phyloP scores from a whole-genome alignment of 371 early-diverging fungal genomes.

The Mucor plumbeus region DNA sequence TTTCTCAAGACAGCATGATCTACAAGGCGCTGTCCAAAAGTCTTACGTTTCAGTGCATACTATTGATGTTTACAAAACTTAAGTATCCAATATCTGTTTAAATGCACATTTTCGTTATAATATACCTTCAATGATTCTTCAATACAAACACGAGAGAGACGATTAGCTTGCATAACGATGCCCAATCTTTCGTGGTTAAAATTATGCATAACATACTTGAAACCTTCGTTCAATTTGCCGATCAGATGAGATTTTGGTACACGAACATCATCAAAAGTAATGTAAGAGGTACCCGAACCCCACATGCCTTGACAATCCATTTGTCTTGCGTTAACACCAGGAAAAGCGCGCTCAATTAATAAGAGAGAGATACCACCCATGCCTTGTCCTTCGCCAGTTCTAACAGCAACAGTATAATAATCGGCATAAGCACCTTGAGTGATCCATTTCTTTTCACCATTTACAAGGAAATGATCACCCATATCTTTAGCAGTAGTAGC shows the following conservation, averaged over 20 bases:
- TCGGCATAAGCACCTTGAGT: conserved; percentile 90
- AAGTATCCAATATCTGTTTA: background rate
- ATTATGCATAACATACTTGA: conserved; percentile 80
- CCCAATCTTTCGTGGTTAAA: conserved; percentile 85
- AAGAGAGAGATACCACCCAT: conserved; percentile 84
- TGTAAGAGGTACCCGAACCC: conserved; percentile 79
- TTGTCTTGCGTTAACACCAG: conserved; percentile 80
- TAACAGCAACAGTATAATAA: conserved; percentile 69
- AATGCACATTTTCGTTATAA: background rate
- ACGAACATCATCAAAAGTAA: conserved; percentile 85
- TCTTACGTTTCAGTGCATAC: conserved; percentile 87
- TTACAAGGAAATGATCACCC: conserved; percentile 77
- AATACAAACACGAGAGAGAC: conserved; percentile 86
- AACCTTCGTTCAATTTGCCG: conserved; percentile 88
- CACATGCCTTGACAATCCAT: conserved; percentile 80
- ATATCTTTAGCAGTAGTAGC: conserved; percentile 74
- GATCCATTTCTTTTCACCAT: conserved; percentile 90
- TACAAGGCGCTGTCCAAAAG: conserved; percentile 81
- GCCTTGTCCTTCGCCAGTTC: conserved; percentile 78
- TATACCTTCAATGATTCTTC: conserved; percentile 78
- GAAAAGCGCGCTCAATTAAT: conserved; percentile 79
- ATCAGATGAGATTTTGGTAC: conserved; percentile 84
- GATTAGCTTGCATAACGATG: conserved; percentile 83
- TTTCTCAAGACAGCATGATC: conserved; percentile 76
- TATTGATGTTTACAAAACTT: conserved; percentile 1